These are phyloP conservation scores for Colletotrichum karsti DNA, from an alignment of 2,329 filamentous ascomycete genomes.

Conservation along the genomic window DNA sequence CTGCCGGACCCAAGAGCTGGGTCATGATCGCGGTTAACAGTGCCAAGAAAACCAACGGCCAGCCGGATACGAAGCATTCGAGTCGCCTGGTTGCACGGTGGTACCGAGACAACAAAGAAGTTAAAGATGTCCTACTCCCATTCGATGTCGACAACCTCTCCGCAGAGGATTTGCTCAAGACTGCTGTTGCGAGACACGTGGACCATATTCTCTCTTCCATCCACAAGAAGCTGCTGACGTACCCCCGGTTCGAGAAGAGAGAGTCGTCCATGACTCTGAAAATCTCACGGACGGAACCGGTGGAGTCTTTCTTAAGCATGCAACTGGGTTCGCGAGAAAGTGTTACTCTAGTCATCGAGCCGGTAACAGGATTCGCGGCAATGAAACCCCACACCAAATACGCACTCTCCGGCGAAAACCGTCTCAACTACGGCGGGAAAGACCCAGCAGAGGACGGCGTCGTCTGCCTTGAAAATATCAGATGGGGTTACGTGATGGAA, in stretches of 20 bases:
- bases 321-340: constrained; percentile 72
- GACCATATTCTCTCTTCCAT: constrained; percentile 76
- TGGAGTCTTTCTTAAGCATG: constrained; percentile 72
- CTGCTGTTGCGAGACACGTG: constrained; percentile 79
- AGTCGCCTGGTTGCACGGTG: constrained; percentile 75
- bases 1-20: constrained; percentile 81
- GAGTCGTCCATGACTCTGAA: constrained; percentile 66
- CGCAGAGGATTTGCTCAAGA: constrained; percentile 76
- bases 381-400: constrained; percentile 71
- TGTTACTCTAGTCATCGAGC: constrained; percentile 74
- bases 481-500: constrained; percentile 69
- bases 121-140: constrained; percentile 71
- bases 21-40: constrained; percentile 85
- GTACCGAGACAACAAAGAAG: constrained; percentile 84
- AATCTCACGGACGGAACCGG: constrained; percentile 68
- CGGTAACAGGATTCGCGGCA: constrained; percentile 79
- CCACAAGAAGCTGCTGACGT: constrained; percentile 65
- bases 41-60: constrained; percentile 57
- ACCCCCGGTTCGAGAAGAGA: constrained; percentile 68
- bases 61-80: constrained; percentile 50
- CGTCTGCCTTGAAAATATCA: constrained; percentile 65
- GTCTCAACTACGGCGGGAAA: constrained; percentile 66
- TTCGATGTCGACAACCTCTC: constrained; percentile 76
- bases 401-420: constrained; percentile 66
- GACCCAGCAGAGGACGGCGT: constrained; percentile 67